phyloP scores from a whole-genome alignment of 371 early-diverging fungal species.

The Rhizopus sp. region DNA sequence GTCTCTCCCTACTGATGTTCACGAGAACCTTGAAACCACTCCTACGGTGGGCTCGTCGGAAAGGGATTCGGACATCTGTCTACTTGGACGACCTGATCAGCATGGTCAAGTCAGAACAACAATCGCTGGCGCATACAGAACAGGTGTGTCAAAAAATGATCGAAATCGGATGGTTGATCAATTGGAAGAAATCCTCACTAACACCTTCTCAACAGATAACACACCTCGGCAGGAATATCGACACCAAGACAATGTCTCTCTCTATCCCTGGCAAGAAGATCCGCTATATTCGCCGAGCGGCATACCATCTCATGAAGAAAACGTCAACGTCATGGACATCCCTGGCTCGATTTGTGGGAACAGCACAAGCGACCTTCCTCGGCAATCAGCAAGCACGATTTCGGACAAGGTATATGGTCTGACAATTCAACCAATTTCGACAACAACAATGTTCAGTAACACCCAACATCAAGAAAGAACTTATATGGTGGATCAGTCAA shows the following conservation, averaged over 20 bases:
- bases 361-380: too few relatives aligned
- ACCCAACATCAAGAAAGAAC: slow-evolving; percentile 18
- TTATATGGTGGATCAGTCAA: slow-evolving; percentile 26
- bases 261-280: slow-evolving; percentile 25
- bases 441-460: too few relatives aligned
- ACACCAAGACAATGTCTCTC: slow-evolving; percentile 24
- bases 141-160: slow-evolving; percentile 22
- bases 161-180: slow-evolving; percentile 26
- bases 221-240: slow-evolving; percentile 29
- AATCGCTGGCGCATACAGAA: slow-evolving; percentile 13
- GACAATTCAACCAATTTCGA: too few relatives aligned
- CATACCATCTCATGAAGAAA: slow-evolving; percentile 4
- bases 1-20: slow-evolving; percentile 33
- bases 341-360: too few relatives aligned
- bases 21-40: slow-evolving; percentile 31
- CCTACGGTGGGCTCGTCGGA: slow-evolving; percentile 27
- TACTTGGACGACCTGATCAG: slow-evolving; percentile 33
- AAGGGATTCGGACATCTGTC: slow-evolving; percentile 19
- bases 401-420: too few relatives aligned
- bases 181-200: slow-evolving; percentile 15
- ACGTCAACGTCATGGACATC: too few relatives aligned
- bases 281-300: slow-evolving; percentile 16
- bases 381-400: too few relatives aligned
- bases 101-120: neutral
- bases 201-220: slow-evolving; percentile 26